Evolutionary conservation across 2,329 filamentous ascomycete species (phyloP), one percentile per base, ranked within the genome.

Genomic region (Colletotrichum karsti): DNA sequence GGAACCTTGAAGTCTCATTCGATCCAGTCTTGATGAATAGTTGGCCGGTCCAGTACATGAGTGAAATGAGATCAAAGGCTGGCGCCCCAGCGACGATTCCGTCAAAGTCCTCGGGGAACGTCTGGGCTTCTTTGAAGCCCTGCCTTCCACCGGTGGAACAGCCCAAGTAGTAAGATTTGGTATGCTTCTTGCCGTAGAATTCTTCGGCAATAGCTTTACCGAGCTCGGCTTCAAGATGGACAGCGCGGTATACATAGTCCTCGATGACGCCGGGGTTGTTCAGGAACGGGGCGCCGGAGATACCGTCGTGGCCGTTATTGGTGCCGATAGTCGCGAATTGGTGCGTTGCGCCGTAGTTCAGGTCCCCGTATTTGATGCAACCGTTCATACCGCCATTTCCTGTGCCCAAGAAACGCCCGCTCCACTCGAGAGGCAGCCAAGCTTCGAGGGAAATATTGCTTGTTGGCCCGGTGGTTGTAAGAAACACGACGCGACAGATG

Each of bases 131-230:
- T 58, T 84, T 84, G 18, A 87, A 75, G 7, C 86, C 86, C 74
- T 88, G 85, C 3, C 86, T 77, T 5, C 87, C 87, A 15, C 87
- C 85, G 1, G 84, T 88, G 0, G 84, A 86, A 72, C 86, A 88
- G 26, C 86, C 86, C 10, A 80, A 74, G 70, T 84, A 87, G 71
- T 87, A 87, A 7, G 79, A 30, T 26, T 51, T 67, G 0, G 50
- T 67, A 26, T 67, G 63, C 12, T 41, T 6, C 7, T 63, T 69
- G 3, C 76, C 76, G 71, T 90, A 90, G 74, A 86, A 88, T 1
- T 76, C 73, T 13, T 82, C 71, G 2, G 80, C 79, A 18, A 89
- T 75, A 10, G 79, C 62, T 72, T 87, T 89, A 10, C 83, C 85
- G 1, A 83, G 71, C 0, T 81, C 78, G 0, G 85, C 82, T 0